Evolutionary conservation across 1,139 yeast genomes (phyloP), one percentile per base, ranked within the genome.

Genomic region (Saccharomyces hybrid): DNA sequence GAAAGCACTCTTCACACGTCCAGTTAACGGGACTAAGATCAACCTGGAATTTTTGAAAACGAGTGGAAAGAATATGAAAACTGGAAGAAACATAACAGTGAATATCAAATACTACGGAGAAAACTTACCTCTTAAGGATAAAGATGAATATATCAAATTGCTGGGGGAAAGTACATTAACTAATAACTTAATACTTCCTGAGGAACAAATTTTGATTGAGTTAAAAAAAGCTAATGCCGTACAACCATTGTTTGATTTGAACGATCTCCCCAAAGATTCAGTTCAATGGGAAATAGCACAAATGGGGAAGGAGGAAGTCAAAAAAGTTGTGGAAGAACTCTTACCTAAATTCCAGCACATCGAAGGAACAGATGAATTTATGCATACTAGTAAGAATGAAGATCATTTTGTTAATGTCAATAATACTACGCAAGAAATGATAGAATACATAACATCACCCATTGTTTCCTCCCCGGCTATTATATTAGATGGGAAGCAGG

Each of bases 401-500:
- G 27, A 24, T 14, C 6, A 21, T 4, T 77, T 86, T 0, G 80
- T 86, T 47, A 96, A 93, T 0, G 74, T 84, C 50, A 84, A 83
- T 44, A 65, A 70, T 2, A 66, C 76, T 1, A 62, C 84, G 5
- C 68, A 68, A 0, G 75, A 75, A n/a, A 66, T 82, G 14, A 65
- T 74, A 0, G 75, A 75, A 11, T 69, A 79, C 0, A 67, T 87
- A 9, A 51, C 57, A 2, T 50, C 53, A 4, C 67, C 68, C 3
- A 28, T 63, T 2, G 44, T 57, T 11, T 58, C 67, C 14, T 58
- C 69, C 67, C 78, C 51, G 78, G 84, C 49, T 2, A 71, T 78
- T 1, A 72, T 88, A 53, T 66, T 91, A 0, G 78, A 82, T 62
- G 98, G 98, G 0, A 74, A 83, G 42, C 74, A 88, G 0, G 97